phyloP scores from a whole-genome alignment of 2,329 filamentous ascomycete genomes.

The Colletotrichum horii region DNA sequence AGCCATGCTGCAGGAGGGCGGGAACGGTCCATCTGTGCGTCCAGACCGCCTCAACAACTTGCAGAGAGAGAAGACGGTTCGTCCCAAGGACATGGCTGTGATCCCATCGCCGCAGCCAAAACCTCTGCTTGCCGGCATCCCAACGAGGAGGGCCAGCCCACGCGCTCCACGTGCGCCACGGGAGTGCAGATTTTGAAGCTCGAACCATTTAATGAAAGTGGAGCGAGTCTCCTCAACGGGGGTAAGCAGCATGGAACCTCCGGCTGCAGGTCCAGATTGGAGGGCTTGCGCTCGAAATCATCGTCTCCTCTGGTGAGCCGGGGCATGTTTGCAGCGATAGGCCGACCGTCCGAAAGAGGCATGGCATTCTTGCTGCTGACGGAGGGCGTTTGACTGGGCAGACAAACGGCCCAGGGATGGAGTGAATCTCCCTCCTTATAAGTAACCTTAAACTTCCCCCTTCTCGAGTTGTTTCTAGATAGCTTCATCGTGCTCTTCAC shows the following conservation, averaged over 20 bases:
- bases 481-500: constrained; percentile 1
- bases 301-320: neutral
- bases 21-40: neutral
- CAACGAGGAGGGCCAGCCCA: neutral
- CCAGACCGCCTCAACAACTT: neutral
- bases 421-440: neutral
- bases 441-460: neutral
- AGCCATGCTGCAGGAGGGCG: neutral
- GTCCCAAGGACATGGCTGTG: neutral
- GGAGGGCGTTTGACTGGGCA: neutral
- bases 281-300: neutral
- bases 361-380: neutral
- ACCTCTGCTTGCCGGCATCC: neutral
- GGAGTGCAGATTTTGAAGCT: constrained; percentile 1
- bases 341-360: neutral
- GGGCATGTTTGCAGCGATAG: neutral
- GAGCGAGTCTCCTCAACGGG: neutral
- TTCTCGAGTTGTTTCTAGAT: neutral
- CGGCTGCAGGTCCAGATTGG: neutral
- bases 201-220: neutral
- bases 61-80: neutral
- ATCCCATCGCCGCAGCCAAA: neutral
- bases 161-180: neutral
- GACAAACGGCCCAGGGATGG: neutral
- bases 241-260: neutral